Percentiles rank a stretch among this genome's conserved stretches.
These are phyloP conservation scores for Trichosporon sp. DNA, from an alignment of 1,284 basidiomycete species.

Conservation along the genomic window DNA sequence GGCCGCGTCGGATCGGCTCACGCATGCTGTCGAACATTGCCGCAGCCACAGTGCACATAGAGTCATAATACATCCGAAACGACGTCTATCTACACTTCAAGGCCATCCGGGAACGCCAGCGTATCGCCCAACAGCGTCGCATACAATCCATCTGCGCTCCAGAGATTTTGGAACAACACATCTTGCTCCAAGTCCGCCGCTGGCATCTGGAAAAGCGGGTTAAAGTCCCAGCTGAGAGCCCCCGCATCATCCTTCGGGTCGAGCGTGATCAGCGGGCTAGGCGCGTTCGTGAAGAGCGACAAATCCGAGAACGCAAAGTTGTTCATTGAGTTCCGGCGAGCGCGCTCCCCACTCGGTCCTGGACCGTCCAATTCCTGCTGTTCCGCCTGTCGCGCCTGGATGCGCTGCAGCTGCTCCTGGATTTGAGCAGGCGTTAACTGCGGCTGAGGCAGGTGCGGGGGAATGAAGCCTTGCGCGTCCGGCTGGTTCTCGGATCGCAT, in stretches of 20 bases:
- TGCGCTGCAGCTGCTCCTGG: slow-evolving; percentile 8
- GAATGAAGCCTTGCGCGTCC: not conserved
- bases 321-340: slow-evolving; percentile 9
- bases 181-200: slow-evolving; percentile 31
- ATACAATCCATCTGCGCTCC: slow-evolving; percentile 24
- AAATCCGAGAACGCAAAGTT: slow-evolving; percentile 18
- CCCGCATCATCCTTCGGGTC: slow-evolving; percentile 17
- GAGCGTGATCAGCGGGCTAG: slow-evolving; percentile 11
- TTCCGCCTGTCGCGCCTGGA: not conserved
- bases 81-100: slow-evolving; percentile 9
- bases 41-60: not conserved
- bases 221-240: slow-evolving; percentile 26
- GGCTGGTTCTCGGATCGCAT: slow-evolving; percentile 8
- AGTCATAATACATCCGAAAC: not conserved
- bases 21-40: not conserved
- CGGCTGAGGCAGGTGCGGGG: slow-evolving; percentile 2
- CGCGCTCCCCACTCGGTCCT: not conserved
- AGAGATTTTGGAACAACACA: slow-evolving; percentile 23
- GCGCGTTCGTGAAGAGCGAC: slow-evolving; percentile 17
- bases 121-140: slow-evolving; percentile 32
- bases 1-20: not conserved
- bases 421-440: slow-evolving; percentile 8
- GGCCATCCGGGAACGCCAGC: slow-evolving; percentile 23
- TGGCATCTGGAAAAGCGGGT: slow-evolving; percentile 30
- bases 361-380: not conserved